These are phyloP conservation scores for Carallia brachiata DNA, from an alignment of 345 rosid species.

Conservation along the genomic window DNA sequence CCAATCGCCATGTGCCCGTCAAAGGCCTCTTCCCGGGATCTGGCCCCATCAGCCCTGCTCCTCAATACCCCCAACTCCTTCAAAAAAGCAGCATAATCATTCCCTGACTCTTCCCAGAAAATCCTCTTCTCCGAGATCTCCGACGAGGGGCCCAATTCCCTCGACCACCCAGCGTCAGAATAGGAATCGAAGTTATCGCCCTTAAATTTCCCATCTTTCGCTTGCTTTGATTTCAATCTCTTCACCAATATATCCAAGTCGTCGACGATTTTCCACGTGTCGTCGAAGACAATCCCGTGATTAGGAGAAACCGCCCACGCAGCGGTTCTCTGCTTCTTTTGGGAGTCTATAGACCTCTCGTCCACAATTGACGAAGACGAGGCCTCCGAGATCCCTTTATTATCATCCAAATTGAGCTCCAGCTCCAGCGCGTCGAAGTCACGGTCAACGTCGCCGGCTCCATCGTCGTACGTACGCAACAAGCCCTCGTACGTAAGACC, in stretches of 20 bases:
- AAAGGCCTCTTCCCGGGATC: constrained; percentile 93
- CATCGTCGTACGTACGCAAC: constrained; percentile 94
- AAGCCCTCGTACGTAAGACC: constrained; percentile 87
- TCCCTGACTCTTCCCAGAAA: constrained; percentile 83
- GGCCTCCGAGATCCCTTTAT: constrained; percentile 52
- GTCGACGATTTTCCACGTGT: constrained; percentile 92
- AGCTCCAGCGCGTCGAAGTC: constrained; percentile 94
- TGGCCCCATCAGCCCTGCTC: constrained; percentile 84
- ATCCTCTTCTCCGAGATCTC: constrained; percentile 76
- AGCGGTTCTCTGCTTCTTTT: constrained; percentile 89
- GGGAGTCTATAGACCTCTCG: constrained; percentile 65
- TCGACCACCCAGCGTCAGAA: constrained; percentile 98
- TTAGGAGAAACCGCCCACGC: constrained; percentile 98
- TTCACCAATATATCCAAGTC: constrained; percentile 92
- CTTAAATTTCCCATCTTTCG: constrained; percentile 74
- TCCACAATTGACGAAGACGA: constrained; percentile 79
- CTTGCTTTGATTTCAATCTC: constrained; percentile 81
- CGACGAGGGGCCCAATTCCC: constrained; percentile 79
- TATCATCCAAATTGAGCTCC: constrained; percentile 54
- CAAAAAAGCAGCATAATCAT: constrained; percentile 64
- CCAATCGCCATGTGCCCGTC: constrained; percentile 99
- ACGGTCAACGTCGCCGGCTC: constrained; percentile 95
- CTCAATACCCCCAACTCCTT: constrained; percentile 85
- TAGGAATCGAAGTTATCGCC: constrained; percentile 70
- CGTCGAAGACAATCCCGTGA: constrained; percentile 94